These are phyloP conservation scores for Xanthoparmelia taractica DNA, from an alignment of 495 filamentous ascomycete species.

Conservation along the genomic window DNA sequence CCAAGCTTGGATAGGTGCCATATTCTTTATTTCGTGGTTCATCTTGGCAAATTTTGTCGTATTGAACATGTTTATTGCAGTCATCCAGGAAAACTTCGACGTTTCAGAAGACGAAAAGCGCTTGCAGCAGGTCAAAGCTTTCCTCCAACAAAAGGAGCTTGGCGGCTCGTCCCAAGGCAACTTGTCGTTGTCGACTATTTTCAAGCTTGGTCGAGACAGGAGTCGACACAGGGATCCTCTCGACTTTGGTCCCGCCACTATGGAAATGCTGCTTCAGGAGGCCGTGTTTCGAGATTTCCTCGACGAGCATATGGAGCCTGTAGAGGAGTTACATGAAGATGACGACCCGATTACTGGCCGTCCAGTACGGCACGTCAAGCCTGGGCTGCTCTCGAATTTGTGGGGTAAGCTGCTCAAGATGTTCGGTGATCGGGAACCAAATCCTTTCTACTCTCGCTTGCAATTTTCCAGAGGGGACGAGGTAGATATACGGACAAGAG, in stretches of 20 bases:
- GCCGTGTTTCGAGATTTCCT: constrained; percentile 91
- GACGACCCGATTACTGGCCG: constrained; percentile 27
- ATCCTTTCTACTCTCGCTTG: constrained; percentile 87
- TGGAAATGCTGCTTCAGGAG: constrained; percentile 94
- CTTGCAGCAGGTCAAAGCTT: constrained; percentile 87
- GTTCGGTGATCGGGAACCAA: constrained; percentile 65
- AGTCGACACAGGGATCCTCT: constrained; percentile 67
- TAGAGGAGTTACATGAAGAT: constrained; percentile 27
- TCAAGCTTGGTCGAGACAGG: constrained; percentile 63
- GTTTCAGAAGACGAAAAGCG: constrained; percentile 99
- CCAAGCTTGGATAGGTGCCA: constrained; percentile 88
- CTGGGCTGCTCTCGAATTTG: constrained; percentile 47
- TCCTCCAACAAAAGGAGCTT: constrained; percentile 85
- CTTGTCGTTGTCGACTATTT: constrained; percentile 79
- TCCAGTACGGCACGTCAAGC: constrained; percentile 36
- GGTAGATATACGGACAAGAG: constrained; percentile 80
- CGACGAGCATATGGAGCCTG: constrained; percentile 51
- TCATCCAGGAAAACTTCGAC: constrained; percentile 99
- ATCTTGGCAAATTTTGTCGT: constrained; percentile 93
- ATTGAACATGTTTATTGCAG: constrained; percentile 99
- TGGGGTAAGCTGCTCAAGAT: constrained; percentile 48
- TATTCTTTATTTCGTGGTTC: constrained; percentile 92
- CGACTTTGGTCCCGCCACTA: constrained; percentile 77
- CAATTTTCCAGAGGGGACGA: constrained; percentile 66
- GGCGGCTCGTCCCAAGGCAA: constrained; percentile 58